A percentile compares a stretch with the other conserved stretches of the same genome.
Evolutionary conservation across 1,139 yeast genomes (phyloP).

Genomic region (Candida sojae): DNA sequence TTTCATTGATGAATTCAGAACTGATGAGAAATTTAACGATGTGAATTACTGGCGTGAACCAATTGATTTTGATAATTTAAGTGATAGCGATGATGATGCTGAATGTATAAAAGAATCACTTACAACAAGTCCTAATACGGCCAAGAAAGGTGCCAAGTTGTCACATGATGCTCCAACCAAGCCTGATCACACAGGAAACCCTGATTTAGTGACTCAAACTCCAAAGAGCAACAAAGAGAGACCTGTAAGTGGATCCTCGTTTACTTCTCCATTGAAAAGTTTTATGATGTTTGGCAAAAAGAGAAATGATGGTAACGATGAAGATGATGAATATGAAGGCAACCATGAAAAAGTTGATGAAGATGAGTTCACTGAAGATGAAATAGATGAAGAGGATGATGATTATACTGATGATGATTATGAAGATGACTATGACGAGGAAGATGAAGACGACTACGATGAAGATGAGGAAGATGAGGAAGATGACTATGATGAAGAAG

Average conservation of each 20-base stretch:
- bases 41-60: conserved; percentile 93
- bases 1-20: conserved; percentile 23
- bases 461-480: conserved; percentile 30
- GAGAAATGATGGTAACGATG: conserved; percentile 17
- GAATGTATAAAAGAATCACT: conserved; percentile 5
- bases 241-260: conserved; percentile 38
- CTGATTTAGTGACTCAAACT: conserved; percentile 10
- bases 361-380: conserved; percentile 16
- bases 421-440: conserved; percentile 20
- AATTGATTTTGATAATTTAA: conserved; percentile 61
- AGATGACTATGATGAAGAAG: conserved; percentile 28
- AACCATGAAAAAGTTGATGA: conserved; percentile 13
- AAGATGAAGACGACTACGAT: conserved; percentile 26
- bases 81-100: conserved; percentile 28
- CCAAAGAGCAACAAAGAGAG: conserved; percentile 20
- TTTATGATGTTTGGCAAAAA: conserved; percentile 40
- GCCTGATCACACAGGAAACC: conserved; percentile 31
- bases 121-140: conserved; percentile 8
- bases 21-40: conserved; percentile 75
- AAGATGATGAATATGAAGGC: conserved; percentile 13
- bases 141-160: conserved; percentile 18
- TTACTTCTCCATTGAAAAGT: conserved; percentile 45
- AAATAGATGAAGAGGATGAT: conserved; percentile 17
- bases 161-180: conserved; percentile 4
- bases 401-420: conserved; percentile 20